A percentile compares a stretch with the other conserved stretches of the same genome.
Evolutionary conservation across 2,329 filamentous ascomycete genomes (phyloP).

Genomic region (Aspergillus flavus): DNA sequence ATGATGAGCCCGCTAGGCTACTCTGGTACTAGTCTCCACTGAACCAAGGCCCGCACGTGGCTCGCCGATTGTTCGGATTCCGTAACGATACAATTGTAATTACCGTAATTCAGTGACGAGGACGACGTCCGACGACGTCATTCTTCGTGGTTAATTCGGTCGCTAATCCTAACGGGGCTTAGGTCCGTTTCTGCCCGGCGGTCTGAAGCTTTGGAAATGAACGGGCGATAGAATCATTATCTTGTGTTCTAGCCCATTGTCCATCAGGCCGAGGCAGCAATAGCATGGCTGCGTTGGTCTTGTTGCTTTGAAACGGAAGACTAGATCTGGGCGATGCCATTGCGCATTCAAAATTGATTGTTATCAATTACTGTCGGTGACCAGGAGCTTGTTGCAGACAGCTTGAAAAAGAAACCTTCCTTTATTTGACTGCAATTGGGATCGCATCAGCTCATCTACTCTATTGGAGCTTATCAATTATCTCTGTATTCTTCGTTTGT

Average conservation of each 20-base stretch:
- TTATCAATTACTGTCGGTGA: neutral
- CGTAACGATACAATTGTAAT: neutral
- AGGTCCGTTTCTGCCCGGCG: conserved; percentile 5
- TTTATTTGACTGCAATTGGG: neutral
- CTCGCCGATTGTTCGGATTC: conserved; percentile 13
- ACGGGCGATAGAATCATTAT: conserved; percentile 1
- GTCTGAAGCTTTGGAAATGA: conserved; percentile 3
- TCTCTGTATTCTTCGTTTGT: neutral
- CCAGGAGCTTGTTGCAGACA: neutral
- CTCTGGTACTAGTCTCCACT: conserved; percentile 14
- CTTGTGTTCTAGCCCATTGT: neutral
- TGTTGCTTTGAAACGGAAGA: neutral
- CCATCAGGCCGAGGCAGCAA: neutral
- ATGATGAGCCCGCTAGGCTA: conserved; percentile 15
- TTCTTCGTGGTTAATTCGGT: neutral
- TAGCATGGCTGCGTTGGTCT: neutral
- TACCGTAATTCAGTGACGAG: conserved; percentile 5
- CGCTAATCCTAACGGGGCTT: conserved; percentile 3
- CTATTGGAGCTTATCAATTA: neutral
- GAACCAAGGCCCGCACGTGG: conserved; percentile 22
- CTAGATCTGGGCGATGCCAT: neutral
- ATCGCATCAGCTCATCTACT: neutral
- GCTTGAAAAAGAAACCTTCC: neutral
- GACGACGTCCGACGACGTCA: neutral
- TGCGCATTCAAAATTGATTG: neutral